Conservation (phyloP, 2,329 filamentous ascomycete species). For the Aspergillus sp. region DNA sequence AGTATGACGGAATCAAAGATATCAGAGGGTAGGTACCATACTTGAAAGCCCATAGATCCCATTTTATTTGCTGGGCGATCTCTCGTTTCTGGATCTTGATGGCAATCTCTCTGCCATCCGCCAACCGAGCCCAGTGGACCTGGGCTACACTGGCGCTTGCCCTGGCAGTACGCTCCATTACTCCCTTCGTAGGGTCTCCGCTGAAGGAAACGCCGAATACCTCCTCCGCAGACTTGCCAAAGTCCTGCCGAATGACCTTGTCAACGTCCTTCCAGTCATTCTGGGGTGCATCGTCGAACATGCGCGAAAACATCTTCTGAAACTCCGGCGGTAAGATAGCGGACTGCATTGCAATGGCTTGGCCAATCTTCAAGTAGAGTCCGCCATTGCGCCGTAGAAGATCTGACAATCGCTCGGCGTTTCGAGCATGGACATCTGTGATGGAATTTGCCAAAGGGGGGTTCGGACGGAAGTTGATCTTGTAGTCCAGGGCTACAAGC, state of each 20-base stretch:
- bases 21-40: slow-evolving; percentile 39
- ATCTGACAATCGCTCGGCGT: slow-evolving; percentile 78
- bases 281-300: slow-evolving; percentile 98
- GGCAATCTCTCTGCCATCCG: slow-evolving; percentile 87
- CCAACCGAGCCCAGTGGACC: slow-evolving; percentile 87
- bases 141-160: slow-evolving; percentile 89
- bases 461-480: slow-evolving; percentile 85
- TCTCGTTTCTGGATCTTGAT: slow-evolving; percentile 96
- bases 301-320: slow-evolving; percentile 89
- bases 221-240: slow-evolving; percentile 79
- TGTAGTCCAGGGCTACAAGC: slow-evolving; percentile 86
- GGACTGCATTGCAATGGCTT: slow-evolving; percentile 98
- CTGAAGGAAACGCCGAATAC: slow-evolving; percentile 87
- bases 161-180: slow-evolving; percentile 70
- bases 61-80: slow-evolving; percentile 84
- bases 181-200: slow-evolving; percentile 60
- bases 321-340: slow-evolving; percentile 92
- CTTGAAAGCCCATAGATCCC: slow-evolving; percentile 96
- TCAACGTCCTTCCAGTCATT: slow-evolving; percentile 85
- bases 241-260: slow-evolving; percentile 82
- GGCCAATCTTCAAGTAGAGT: slow-evolving; percentile 94
- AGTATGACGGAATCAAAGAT: not conserved
- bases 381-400: slow-evolving; percentile 85
- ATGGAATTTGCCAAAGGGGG: slow-evolving; percentile 73
- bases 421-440: slow-evolving; percentile 76